Evolutionary conservation across 2,329 filamentous ascomycete genomes (phyloP).

Genomic region (Thielaviopsis punctulata): DNA sequence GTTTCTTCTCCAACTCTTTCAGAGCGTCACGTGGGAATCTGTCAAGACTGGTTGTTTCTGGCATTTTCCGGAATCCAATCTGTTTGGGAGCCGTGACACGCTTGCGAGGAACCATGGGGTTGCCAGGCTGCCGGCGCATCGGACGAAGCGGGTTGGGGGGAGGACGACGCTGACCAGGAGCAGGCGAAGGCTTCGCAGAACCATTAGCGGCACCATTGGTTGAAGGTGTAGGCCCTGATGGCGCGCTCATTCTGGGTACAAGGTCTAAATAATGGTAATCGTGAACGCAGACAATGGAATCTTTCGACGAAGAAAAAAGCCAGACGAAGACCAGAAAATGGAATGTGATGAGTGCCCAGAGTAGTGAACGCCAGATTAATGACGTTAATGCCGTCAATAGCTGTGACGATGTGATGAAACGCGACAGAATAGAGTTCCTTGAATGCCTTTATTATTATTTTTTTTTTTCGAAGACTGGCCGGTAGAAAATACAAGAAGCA

Average conservation of each 20-base stretch:
- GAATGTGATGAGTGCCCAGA: background rate
- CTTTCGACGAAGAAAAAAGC: background rate
- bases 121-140: constrained; percentile 7
- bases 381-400: background rate
- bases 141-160: constrained; percentile 9
- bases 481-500: too few relatives aligned
- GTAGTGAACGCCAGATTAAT: background rate
- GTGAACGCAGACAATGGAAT: background rate
- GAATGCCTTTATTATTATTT: background rate
- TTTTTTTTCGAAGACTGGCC: background rate
- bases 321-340: background rate
- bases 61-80: constrained; percentile 10
- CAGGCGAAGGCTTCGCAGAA: background rate
- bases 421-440: background rate
- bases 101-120: constrained; percentile 11
- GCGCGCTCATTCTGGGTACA: constrained; percentile 25
- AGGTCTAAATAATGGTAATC: background rate
- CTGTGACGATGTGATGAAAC: background rate
- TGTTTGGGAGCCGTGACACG: constrained; percentile 5
- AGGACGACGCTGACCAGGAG: constrained; percentile 5
- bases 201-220: constrained; percentile 17
- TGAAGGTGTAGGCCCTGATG: constrained; percentile 16
- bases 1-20: constrained; percentile 22
- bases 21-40: constrained; percentile 6
- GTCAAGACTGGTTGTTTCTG: constrained; percentile 5